Evolutionary conservation across 2,329 filamentous ascomycete genomes (phyloP), one percentile per base, ranked within the genome.

Genomic region (Claviceps spartinae): DNA sequence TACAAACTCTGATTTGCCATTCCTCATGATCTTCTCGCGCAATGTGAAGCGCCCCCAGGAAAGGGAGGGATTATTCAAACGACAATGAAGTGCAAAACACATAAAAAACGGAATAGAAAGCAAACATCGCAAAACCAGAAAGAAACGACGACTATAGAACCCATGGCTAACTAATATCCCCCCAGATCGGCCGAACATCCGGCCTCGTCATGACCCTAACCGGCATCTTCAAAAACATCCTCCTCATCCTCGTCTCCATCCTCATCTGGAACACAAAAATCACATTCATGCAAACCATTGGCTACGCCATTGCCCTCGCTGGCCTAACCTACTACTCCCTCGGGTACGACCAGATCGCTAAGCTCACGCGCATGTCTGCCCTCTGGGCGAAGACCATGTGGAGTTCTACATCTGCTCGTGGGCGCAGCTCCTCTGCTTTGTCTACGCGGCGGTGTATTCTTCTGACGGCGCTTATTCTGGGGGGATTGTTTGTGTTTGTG

Each of bases 211-310:
- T 94, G 71, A 89, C 87, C 37, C 79, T 94, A 24, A 89, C 83
- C 54, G 87, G 88, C 65, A 88, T 94, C 57, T 79, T 93, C 62
- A 94, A 94, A 71, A 87, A 89, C 67, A 90, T 94, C 55, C 79
- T 94, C 54, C 81, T 94, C 52, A 86, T 94, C 57, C 72, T 78
- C 55, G 77, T 81, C 54, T 88, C 85, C 50, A 85, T 93, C 69
- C 66, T 87, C 62, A 82, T 91, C 65, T 93, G 87, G 83, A 73
- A 77, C 59, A 88, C 86, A 52, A 76, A 79, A 36, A 83, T 93
- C 62, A 76, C 82, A 20, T 64, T 70, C 24, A 74, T 88, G 52
- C 88, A 94, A 69, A 79, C 81, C 61, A 74, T 90, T 64, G 88
- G 88, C 59, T 94, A 94, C 74, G 72, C 74, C 60, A 77, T 91